These are phyloP conservation scores for Trichophyton verrucosum DNA, from an alignment of 2,329 filamentous ascomycete genomes.

Conservation along the genomic window DNA sequence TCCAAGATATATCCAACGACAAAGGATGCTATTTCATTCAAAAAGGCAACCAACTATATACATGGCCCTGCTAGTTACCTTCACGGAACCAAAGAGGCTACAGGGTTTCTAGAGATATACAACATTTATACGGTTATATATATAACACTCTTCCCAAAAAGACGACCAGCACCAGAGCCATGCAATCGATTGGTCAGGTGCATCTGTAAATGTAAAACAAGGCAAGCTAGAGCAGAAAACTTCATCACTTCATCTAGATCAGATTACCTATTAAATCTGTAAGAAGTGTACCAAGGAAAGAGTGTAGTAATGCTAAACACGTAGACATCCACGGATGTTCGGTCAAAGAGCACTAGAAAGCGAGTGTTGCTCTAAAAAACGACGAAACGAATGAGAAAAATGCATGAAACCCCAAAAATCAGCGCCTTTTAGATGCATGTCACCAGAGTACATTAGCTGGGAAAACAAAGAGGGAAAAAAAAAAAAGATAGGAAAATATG, in stretches of 20 bases:
- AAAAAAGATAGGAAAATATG: background rate
- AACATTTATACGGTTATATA: background rate
- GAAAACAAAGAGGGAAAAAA: background rate
- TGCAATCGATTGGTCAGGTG: background rate
- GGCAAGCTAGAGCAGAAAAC: background rate
- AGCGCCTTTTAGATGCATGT: constrained; percentile 1
- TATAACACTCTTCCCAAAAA: background rate
- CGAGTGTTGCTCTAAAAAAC: background rate
- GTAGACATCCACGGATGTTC: background rate
- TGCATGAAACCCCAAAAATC: background rate
- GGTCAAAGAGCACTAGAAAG: background rate
- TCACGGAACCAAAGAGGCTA: no score
- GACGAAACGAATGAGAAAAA: background rate
- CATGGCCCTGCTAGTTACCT: no score
- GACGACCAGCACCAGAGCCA: background rate
- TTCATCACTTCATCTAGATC: background rate
- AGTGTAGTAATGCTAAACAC: constrained; percentile 1
- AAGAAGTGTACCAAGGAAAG: background rate
- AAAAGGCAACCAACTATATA: no score
- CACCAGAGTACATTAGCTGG: background rate
- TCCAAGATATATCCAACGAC: constrained; percentile 67
- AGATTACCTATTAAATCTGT: background rate
- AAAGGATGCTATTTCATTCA: constrained; percentile 52
- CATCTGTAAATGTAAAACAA: background rate
- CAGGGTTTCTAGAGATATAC: no score